Evolutionary conservation across 345 rosid genomes (phyloP), one percentile per base, ranked within the genome.

Genomic region (Pistacia integerrima): DNA sequence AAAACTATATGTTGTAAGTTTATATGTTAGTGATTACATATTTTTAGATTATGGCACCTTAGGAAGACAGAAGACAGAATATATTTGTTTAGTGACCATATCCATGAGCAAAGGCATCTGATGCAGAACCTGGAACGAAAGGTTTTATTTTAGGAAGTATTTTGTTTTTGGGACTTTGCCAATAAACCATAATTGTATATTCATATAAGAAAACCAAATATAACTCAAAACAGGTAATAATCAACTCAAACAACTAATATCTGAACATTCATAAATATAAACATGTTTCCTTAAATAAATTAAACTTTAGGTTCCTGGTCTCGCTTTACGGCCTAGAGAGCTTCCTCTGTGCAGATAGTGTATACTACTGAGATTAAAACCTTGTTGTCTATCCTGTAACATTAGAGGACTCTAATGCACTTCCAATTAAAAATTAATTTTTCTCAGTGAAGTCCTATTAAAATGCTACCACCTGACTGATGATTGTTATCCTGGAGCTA

Each of bases 401-500:
- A 30, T 17, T 4, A 4, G n/a, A 30, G 46, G 44, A 69, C 61
- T 68, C 6, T 14, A 5, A 69, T 52, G 73, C 73, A 69, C 46
- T 69, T 14, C 33, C 16, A 49, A 28, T 17, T 52, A 52, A 16
- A 52, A 51, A 17, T 5, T 69, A 20, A 30, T 16, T 51, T 5
- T 22, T 18, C 28, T 1, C n/a, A 10, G 17, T 48, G 1, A 25
- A 11, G 41, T 38, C 41, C 46, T 48, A 25, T 67, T 25, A 63
- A 28, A 20, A 12, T 52, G 41, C 38, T 49, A 0, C 22, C 70
- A 41, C 60, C 30, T 49, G 30, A 11, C 35, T 74, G 11, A 33
- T 60, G 51, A 76, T 52, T 67, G 10, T 11, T 62, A 3, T 67
- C 69, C 11, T 41, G 12, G 36, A 65, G 66, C 51, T 76, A 56